Evolutionary conservation across 352 stramenopile genomes (phyloP), one percentile per base, ranked within the genome.

Genomic region (Pythium phragmitis): DNA sequence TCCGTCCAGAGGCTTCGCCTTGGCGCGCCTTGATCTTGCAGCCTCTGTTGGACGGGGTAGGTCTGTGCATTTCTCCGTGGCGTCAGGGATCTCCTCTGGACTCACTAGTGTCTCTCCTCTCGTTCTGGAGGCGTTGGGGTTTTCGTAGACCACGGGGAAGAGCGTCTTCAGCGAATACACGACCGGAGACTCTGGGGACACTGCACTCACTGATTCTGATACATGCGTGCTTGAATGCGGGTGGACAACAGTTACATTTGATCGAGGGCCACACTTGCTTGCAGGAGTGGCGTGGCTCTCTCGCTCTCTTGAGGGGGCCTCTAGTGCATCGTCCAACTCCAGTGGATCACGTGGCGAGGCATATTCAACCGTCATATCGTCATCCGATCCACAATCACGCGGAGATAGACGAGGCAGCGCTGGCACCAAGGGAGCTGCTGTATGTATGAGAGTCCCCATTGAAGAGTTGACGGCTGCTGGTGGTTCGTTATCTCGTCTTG

Each of bases 101-200:
- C 53, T 36, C 8, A 48, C 26, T 50, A 21, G 4, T 43, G 21
- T 26, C 13, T 61, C 13, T 30, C 1, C 28, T n/a, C 19, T 37
- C 23, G 9, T 23, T 34, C 19, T 60, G 19, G 54, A 50, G 16
- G 28, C 26, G 26, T 47, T 47, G 3, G 57, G 46, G 19, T 58
- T 61, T 58, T 80, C 75, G 23, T 83, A 83, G 3, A 79, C 46
- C 13, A 80, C 68, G 28, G 75, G 75, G 48, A 83, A 83, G 5
- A 83, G 49, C 2, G 65, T 55, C 8, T 74, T 72, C 13, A 80
- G 60, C 0, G 75, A 79, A 60, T 83, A 83, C 11, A 54, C 28
- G 11, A 34, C 47, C 37, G 7, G 34, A 23, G 45, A 28, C 46
- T 43, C 9, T 53, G 51, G 9, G 47, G 39, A 0, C 6, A 52